Percentiles rank a stretch among this genome's conserved stretches.
Conservation (phyloP, 2,329 filamentous ascomycete genomes). For the Diaporthe velutina region DNA sequence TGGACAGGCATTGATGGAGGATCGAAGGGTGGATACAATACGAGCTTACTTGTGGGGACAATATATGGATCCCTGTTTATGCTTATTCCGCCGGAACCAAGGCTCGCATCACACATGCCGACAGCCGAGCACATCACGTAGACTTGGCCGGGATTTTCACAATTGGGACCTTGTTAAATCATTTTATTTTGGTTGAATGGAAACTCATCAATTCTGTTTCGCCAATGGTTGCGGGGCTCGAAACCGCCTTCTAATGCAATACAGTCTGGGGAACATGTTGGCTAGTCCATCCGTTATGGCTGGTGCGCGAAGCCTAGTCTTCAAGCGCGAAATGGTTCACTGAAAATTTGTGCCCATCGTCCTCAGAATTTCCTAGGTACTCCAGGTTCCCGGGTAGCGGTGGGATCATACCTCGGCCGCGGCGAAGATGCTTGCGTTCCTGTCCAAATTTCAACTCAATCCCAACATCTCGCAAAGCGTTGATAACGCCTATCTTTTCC, state of each 20-base stretch:
- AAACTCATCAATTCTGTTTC: too few species aligned
- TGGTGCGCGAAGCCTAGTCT: not conserved
- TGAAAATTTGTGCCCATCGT: not conserved
- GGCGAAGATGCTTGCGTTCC: not conserved
- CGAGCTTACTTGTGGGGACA: constrained; percentile 24
- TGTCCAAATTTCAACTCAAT: not conserved
- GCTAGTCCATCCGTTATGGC: too few species aligned
- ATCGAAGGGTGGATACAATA: not conserved
- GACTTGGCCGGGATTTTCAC: too few species aligned
- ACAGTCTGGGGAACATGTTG: too few species aligned
- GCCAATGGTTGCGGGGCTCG: too few species aligned
- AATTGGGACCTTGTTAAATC: too few species aligned
- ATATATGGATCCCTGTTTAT: not conserved
- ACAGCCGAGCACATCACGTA: not conserved
- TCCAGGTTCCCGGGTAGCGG: not conserved
- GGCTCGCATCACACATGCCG: not conserved
- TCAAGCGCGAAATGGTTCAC: not conserved
- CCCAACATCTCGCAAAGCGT: not conserved
- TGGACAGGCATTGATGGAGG: not conserved
- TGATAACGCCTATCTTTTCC: not conserved
- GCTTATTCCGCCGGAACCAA: constrained; percentile 5
- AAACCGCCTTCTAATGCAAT: too few species aligned
- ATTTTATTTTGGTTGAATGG: too few species aligned
- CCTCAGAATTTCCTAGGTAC: not conserved
- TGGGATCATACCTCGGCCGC: not conserved